Conservation (phyloP, 2,329 filamentous ascomycete genomes). For the Stachybotrys echinatus region DNA sequence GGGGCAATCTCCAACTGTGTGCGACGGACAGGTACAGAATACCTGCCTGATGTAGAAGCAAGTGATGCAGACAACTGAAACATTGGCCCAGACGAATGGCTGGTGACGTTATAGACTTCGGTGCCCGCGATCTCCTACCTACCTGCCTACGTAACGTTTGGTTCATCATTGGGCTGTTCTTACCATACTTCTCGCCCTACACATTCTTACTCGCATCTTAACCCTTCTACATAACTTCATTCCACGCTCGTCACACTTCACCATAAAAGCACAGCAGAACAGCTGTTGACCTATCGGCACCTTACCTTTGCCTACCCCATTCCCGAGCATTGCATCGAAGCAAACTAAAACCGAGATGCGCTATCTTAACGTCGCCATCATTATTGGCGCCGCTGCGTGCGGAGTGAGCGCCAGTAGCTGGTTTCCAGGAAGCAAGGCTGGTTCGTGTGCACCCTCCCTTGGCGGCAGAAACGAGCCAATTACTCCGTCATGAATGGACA, state of each 20-base stretch:
- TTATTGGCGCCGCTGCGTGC: conserved; percentile 68
- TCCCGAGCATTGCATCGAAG: neutral
- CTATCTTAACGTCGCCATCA: conserved; percentile 64
- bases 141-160: too few relatives aligned
- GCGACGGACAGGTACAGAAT: too few relatives aligned
- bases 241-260: too few relatives aligned
- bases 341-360: conserved; percentile 60
- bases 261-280: too few relatives aligned
- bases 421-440: conserved; percentile 70
- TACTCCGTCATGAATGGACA: neutral
- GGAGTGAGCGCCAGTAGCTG: conserved; percentile 69
- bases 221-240: too few relatives aligned
- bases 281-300: too few relatives aligned
- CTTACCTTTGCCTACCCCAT: neutral
- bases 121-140: too few relatives aligned
- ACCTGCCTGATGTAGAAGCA: too few relatives aligned
- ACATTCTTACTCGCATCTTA: too few relatives aligned
- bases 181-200: too few relatives aligned
- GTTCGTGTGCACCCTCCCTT: conserved; percentile 43
- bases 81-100: conserved; percentile 13
- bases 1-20: too few relatives aligned
- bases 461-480: neutral
- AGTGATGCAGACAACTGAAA: conserved; percentile 4
- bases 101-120: conserved; percentile 22
- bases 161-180: too few relatives aligned